These are phyloP conservation scores for Apophysomyces variabilis DNA, from an alignment of 371 early-diverging fungal genomes.

Conservation along the genomic window DNA sequence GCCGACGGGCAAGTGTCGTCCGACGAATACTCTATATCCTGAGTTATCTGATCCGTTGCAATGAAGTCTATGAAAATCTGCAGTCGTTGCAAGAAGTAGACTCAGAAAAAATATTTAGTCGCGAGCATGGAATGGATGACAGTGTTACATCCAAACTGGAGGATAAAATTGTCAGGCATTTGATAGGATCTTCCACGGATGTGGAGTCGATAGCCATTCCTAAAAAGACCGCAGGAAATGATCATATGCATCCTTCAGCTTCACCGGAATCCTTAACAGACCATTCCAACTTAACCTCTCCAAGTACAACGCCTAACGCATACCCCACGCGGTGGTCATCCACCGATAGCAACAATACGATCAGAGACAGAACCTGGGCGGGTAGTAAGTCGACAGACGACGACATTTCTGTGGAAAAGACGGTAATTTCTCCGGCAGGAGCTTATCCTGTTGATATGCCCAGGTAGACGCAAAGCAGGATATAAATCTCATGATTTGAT, in stretches of 20 bases:
- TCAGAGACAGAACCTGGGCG: background rate
- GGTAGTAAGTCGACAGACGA: background rate
- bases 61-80: constrained; percentile 64
- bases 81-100: constrained; percentile 35
- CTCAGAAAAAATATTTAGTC: constrained; percentile 33
- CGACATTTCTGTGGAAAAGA: background rate
- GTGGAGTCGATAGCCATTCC: constrained; percentile 55
- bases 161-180: constrained; percentile 46
- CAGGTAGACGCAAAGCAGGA: constrained; percentile 31
- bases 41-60: constrained; percentile 69
- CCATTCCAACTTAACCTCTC: constrained; percentile 17
- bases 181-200: constrained; percentile 45
- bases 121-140: constrained; percentile 37
- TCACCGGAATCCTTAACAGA: constrained; percentile 21
- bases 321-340: constrained; percentile 13
- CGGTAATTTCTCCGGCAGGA: constrained; percentile 27
- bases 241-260: constrained; percentile 15
- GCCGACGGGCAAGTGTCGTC: constrained; percentile 54
- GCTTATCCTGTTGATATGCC: constrained; percentile 48
- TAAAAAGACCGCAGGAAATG: constrained; percentile 17
- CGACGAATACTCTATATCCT: constrained; percentile 61
- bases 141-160: constrained; percentile 34
- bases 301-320: constrained; percentile 15
- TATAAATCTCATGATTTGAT: background rate
- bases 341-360: background rate